Conservation (phyloP, 768 basidiomycete species). For the Lactarius hengduanensis region DNA sequence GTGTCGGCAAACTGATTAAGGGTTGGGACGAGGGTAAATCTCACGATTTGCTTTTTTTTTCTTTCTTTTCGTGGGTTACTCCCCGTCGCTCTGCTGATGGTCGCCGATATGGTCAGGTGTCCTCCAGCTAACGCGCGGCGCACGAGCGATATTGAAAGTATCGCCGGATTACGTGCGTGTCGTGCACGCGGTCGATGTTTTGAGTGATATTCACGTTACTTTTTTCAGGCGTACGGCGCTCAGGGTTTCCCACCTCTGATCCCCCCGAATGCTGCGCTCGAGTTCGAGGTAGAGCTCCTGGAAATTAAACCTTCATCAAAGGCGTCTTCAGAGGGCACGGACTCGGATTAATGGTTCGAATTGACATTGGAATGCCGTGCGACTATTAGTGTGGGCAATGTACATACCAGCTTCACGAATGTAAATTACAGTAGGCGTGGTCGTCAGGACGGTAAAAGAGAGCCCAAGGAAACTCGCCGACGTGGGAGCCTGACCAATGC, state of each 20-base stretch:
- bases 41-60: not conserved
- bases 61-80: not conserved
- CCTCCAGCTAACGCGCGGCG: conserved; percentile 66
- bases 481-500: not conserved
- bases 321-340: not conserved
- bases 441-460: not conserved
- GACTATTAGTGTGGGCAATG: conserved; percentile 3
- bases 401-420: conserved; percentile 20
- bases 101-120: conserved; percentile 50
- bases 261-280: conserved; percentile 69
- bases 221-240: conserved; percentile 60
- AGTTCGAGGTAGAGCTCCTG: conserved; percentile 81
- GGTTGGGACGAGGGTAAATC: conserved; percentile 84
- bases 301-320: conserved; percentile 49
- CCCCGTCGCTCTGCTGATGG: conserved; percentile 17
- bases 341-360: not conserved
- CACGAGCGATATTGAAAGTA: conserved; percentile 65
- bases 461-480: not conserved
- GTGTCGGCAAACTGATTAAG: conserved; percentile 77
- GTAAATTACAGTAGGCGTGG: conserved; percentile 4
- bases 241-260: conserved; percentile 77
- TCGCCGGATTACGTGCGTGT: conserved; percentile 71
- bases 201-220: conserved; percentile 4
- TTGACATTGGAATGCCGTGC: not conserved
- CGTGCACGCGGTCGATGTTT: conserved; percentile 5